Evolutionary conservation across 2,329 filamentous ascomycete genomes (phyloP), one percentile per base, ranked within the genome.

Genomic region (Penicillium sp.): DNA sequence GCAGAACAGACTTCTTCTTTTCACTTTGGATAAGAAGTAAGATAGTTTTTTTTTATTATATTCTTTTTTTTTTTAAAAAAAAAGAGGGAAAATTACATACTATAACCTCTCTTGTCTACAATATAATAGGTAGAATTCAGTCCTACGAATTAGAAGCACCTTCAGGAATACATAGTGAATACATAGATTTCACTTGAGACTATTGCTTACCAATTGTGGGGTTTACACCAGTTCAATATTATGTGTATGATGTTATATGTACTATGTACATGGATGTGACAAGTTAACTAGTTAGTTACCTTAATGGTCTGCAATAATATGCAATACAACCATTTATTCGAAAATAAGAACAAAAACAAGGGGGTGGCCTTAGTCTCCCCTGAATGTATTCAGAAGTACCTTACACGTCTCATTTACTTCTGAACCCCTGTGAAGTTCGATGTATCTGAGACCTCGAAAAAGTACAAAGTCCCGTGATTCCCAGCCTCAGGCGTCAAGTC

Each of bases 401-500:
- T 19, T 45, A 33, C 19, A 15, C 6, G 6, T 36, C 33, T 16
- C 6, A 36, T 36, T 16, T 16, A 33, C 10, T 11, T 31, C 29
- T 31, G 29, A 31, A 31, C 29, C 10, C 10, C 29, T 31, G 29
- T 31, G 29, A 31, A 11, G 10, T 11, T 21, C n/a, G n/a, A 2
- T 31, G 29, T 31, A 31, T 31, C 29, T 5, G 29, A 31, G 11
- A 31, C 29, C 11, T 31, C 10, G 23, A 11, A 13, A 31, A 31
- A 13, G 29, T 31, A 13, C 16, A 2, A n/a, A 39, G 45, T 55
- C 52, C 52, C 52, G 52, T 55, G 52, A 55, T 39, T 39, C 3
- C n/a, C 13, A 27, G 16, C 45, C 52, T 55, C 21, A 53, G 50
- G 50, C 29, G 41, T 53, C 50, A 21, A 21, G 23, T 34, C 19